Base-by-base conservation (phyloP, 306 rosid genomes). In the Prunus fruticosa region DNA sequence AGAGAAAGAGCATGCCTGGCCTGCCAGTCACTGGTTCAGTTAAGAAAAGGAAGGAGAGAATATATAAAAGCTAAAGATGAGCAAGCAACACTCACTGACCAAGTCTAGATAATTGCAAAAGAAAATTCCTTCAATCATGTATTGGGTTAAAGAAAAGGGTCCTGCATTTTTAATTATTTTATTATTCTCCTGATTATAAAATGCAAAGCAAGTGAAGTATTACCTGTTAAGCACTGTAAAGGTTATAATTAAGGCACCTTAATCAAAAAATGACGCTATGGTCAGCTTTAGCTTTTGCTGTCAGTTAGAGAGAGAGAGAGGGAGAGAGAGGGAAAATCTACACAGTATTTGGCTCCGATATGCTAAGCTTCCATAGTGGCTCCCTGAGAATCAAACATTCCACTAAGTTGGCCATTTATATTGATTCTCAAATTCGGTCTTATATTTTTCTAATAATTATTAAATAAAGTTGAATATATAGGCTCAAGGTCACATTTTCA, bases 51-150 rank as follows among this genome's bases (percentile, higher is more conserved):
- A 67, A 76, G 84, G 80, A 64, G 83, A 70, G 85, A 81, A 86
- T 83, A 86, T 87, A 90, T 79, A 83, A 82, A 87, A 84, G 76
- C 62, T 25, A 68, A 84, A 22, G 77, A 47, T 0, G 52, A 10
- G 52, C 14, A 47, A 73, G 81, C 73, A 60, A 77, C 70, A 74
- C 43, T 41, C 58, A n/a, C 70, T 81, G 75, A 74, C 83, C 85
- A 75, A 79, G 82, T 87, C 85, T 38, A 71, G 88, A 87, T 85
- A 85, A 77, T 69, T 80, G 78, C 41, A 76, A 83, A 84, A 54
- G 84, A 86, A 83, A 86, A 87, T 80, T 82, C 94, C 92, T 78
- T 91, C 94, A 86, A 87, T 82, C 97, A 86, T 88, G 88, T 83
- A 88, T 87, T 78, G 85, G 85, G 64, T 76, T 82, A 62, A 76